phyloP scores from a whole-genome alignment of 2,329 filamentous ascomycete species.

The Penicillium decumbens region DNA sequence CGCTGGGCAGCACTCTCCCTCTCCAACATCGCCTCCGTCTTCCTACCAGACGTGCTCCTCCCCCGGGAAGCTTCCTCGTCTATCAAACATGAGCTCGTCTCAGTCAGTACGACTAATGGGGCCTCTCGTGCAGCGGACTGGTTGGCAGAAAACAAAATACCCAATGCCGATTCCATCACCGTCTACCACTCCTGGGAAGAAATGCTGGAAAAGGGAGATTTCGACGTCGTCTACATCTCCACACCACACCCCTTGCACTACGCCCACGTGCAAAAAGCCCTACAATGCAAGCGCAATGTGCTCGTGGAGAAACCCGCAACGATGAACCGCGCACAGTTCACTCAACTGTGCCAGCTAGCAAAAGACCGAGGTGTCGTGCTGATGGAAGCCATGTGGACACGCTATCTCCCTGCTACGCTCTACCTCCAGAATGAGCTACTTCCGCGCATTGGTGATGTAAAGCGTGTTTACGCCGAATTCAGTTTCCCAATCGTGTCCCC shows the following conservation, averaged over 20 bases:
- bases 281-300: conserved; percentile 22
- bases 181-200: conserved; percentile 24
- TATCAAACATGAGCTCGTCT: conserved; percentile 22
- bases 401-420: conserved; percentile 25
- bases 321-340: conserved; percentile 24
- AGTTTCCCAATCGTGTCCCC: conserved; percentile 24
- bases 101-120: conserved; percentile 22
- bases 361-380: conserved; percentile 21
- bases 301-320: conserved; percentile 29
- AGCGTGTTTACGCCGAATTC: conserved; percentile 33
- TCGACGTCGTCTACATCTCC: conserved; percentile 31
- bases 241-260: conserved; percentile 29
- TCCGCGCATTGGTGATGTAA: conserved; percentile 54
- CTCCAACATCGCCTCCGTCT: conserved; percentile 23
- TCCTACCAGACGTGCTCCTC: conserved; percentile 23
- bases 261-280: conserved; percentile 19
- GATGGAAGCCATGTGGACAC: conserved; percentile 32
- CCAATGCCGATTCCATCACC: conserved; percentile 14
- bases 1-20: conserved; percentile 23
- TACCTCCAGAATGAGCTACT: conserved; percentile 47
- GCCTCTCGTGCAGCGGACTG: conserved; percentile 19
- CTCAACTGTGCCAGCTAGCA: conserved; percentile 2
- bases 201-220: conserved; percentile 26
- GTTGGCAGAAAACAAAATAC: conserved; percentile 22
- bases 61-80: conserved; percentile 9